Percentiles rank a stretch among this genome's conserved stretches.
These are phyloP conservation scores for Macrophomina pseudophaseolina DNA, from an alignment of 2,329 filamentous ascomycete genomes.

Conservation along the genomic window DNA sequence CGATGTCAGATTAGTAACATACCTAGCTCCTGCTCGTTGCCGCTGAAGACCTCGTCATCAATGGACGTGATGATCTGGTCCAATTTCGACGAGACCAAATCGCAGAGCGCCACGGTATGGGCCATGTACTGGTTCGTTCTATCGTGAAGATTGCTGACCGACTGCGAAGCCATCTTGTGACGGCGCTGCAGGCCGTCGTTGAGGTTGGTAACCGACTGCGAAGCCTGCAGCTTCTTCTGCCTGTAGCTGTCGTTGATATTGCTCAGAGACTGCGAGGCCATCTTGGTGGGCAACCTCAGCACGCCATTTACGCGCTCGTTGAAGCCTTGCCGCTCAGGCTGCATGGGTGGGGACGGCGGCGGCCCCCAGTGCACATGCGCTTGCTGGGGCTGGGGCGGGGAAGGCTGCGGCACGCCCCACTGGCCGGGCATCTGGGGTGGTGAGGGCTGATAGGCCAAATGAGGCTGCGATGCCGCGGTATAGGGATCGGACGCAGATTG, in stretches of 20 bases:
- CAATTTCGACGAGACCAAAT: conserved; percentile 67
- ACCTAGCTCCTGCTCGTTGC: conserved; percentile 57
- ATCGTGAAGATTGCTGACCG: conserved; percentile 17
- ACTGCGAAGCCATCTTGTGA: conserved; percentile 16
- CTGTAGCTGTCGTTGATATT: conserved; percentile 22
- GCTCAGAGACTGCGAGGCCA: conserved; percentile 21
- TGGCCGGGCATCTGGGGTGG: neutral
- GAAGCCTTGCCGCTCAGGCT: conserved; percentile 12
- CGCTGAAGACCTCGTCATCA: conserved; percentile 64
- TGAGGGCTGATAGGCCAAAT: conserved; percentile 7
- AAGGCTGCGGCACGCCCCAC: conserved; percentile 4
- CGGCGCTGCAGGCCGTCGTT: conserved; percentile 12
- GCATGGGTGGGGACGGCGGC: conserved; percentile 14
- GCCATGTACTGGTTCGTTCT: conserved; percentile 45
- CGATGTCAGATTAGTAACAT: conserved; percentile 33
- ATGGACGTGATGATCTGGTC: conserved; percentile 74
- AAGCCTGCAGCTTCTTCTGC: conserved; percentile 15
- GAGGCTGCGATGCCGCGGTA: neutral
- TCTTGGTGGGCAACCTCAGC: neutral
- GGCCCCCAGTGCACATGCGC: neutral
- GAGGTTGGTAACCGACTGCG: conserved; percentile 15
- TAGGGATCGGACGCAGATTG: neutral
- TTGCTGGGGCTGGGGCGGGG: conserved; percentile 1
- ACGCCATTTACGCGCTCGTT: conserved; percentile 13
- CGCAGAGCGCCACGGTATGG: conserved; percentile 55